Evolutionary conservation across 352 stramenopile genomes (phyloP), one percentile per base, ranked within the genome.

Genomic region (Phytophthora litchii): DNA sequence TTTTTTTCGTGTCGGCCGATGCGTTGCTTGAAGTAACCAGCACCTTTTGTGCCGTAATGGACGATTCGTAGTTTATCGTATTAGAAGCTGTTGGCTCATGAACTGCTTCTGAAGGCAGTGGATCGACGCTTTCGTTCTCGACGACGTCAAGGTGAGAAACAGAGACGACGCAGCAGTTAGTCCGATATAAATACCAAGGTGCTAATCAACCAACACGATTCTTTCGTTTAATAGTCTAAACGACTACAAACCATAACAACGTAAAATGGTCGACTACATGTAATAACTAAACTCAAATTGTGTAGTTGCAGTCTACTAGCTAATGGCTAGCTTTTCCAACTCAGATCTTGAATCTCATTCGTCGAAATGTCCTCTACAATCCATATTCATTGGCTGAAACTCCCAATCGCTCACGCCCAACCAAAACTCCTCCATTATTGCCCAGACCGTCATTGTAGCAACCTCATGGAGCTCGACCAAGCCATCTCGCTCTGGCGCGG

Each of bases 381-480:
- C 3, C 9, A 20, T 27, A 13, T 8, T 59, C 13, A 73, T 65
- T 73, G 60, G 64, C 38, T 62, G 19, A 70, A 70, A 73, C 14
- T 11, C 2, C 23, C 50, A 70, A 48, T 54, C 32, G 32, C 59
- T 67, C 60, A 56, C 47, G 47, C 48, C 64, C 64, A 72, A 60
- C 64, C 64, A 73, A 72, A 55, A 36, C 3, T 31, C 9, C 12
- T 27, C 23, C 3, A 16, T 25, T 35, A 41, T 48, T 64, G 4
- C 17, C 21, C 29, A 45, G n/a, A 50, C 19, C 21, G 35, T 31
- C 35, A 54, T 44, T 52, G 40, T 20, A 19, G 7, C 51, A 44
- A 20, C 27, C 16, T 37, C 37, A 92, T 92, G 83, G 74, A 90
- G 72, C 84, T 92, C 32, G 83, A 91, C 50, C 66, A 80, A 35